Evolutionary conservation across 495 filamentous ascomycete genomes (phyloP).

Genomic region (Penicillium lividum): DNA sequence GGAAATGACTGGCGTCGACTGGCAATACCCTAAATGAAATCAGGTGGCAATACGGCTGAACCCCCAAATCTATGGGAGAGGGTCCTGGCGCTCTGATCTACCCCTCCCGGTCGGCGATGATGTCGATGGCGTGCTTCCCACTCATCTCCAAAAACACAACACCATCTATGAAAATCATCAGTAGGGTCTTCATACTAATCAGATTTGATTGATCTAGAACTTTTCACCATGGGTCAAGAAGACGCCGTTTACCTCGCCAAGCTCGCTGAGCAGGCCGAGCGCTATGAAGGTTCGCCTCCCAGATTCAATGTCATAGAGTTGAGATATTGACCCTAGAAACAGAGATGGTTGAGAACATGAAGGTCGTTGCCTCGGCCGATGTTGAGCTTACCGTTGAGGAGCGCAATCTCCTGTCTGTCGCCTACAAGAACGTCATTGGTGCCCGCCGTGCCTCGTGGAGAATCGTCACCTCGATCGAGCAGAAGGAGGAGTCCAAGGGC

Average conservation of each 20-base stretch:
- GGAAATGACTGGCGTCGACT: not conserved
- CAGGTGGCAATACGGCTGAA: not conserved
- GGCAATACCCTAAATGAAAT: not conserved
- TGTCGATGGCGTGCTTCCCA: conserved; percentile 31
- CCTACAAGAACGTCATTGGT: conserved; percentile 99
- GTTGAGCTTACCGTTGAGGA: conserved; percentile 98
- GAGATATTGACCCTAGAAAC: conserved; percentile 18
- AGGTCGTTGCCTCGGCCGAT: conserved; percentile 91
- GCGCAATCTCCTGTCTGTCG: conserved; percentile 97
- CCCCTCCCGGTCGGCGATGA: conserved; percentile 34
- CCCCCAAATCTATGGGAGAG: conserved; percentile 4
- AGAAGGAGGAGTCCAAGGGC: conserved; percentile 99
- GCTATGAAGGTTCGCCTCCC: conserved; percentile 87
- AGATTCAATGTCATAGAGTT: not conserved
- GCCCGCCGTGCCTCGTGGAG: conserved; percentile 98
- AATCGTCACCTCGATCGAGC: conserved; percentile 99
- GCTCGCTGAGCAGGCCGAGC: conserved; percentile 99
- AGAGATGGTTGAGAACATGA: conserved; percentile 99
- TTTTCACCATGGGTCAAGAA: conserved; percentile 93
- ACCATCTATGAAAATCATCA: not conserved
- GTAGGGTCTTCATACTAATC: conserved; percentile 11
- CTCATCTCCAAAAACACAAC: conserved; percentile 9
- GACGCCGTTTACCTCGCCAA: conserved; percentile 99
- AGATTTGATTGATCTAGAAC: conserved; percentile 21
- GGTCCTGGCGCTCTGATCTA: conserved; percentile 13